phyloP scores from a whole-genome alignment of 176 grass and related monocot species.

The Cenchrus americanus region DNA sequence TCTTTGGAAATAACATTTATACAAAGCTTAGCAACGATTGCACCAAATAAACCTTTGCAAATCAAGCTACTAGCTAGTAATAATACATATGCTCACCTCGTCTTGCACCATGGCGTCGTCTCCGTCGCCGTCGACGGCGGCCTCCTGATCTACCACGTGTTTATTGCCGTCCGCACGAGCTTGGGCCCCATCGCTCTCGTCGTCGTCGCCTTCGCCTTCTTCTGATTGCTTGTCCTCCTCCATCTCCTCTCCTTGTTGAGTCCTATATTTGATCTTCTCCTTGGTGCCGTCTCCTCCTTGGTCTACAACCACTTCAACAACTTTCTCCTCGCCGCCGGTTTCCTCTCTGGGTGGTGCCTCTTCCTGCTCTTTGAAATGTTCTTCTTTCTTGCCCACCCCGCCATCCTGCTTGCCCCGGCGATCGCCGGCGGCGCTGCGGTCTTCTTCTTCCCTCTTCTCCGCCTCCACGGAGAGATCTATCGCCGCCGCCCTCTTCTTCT shows the following conservation, averaged over 20 bases:
- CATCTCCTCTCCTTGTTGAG: slow-evolving; percentile 44
- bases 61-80: neutral
- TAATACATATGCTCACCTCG: slow-evolving; percentile 53
- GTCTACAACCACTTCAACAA: slow-evolving; percentile 56
- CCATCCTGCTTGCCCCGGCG: slow-evolving; percentile 6
- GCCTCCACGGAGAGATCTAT: slow-evolving; percentile 74
- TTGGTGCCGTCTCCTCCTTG: slow-evolving; percentile 34
- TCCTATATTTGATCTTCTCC: slow-evolving; percentile 51
- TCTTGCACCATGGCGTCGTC: slow-evolving; percentile 41
- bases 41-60: neutral
- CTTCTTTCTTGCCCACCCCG: slow-evolving; percentile 21
- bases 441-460: slow-evolving; percentile 40
- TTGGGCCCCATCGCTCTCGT: slow-evolving; percentile 33
- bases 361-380: slow-evolving; percentile 34
- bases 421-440: neutral
- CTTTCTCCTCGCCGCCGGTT: slow-evolving; percentile 34
- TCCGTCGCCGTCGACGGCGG: neutral
- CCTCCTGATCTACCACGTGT: slow-evolving; percentile 27
- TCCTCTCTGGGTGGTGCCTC: slow-evolving; percentile 18
- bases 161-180: slow-evolving; percentile 37
- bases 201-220: slow-evolving; percentile 13
- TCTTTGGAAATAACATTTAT: neutral
- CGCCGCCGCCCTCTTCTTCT: slow-evolving; percentile 61
- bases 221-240: slow-evolving; percentile 44
- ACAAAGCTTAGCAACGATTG: neutral